These are phyloP conservation scores for Colletotrichum limetticola DNA, from an alignment of 2,329 filamentous ascomycete genomes.

Conservation along the genomic window DNA sequence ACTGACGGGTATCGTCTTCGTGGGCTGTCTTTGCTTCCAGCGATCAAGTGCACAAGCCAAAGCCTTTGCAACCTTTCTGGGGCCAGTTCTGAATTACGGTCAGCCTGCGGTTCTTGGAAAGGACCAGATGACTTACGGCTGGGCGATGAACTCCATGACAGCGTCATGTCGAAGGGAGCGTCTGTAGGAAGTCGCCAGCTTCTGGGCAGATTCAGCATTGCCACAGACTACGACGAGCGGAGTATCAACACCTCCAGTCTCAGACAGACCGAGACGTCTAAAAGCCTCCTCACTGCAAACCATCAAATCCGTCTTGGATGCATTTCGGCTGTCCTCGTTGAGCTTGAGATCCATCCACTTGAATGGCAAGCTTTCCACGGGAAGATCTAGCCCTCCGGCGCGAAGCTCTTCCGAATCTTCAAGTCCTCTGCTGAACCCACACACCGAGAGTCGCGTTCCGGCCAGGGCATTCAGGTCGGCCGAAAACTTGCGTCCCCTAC, in stretches of 20 bases:
- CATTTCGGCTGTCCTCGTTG: background rate
- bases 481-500: constrained; percentile 13
- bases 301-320: constrained; percentile 37
- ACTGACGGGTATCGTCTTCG: background rate
- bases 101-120: background rate
- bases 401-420: constrained; percentile 40
- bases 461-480: constrained; percentile 24
- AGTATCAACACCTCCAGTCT: constrained; percentile 34
- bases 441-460: background rate
- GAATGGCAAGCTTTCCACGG: constrained; percentile 31
- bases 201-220: constrained; percentile 35
- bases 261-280: constrained; percentile 21
- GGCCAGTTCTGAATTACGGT: constrained; percentile 21
- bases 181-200: constrained; percentile 27
- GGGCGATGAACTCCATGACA: constrained; percentile 38
- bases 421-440: constrained; percentile 34
- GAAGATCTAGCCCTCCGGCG: constrained; percentile 38
- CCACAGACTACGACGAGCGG: constrained; percentile 36
- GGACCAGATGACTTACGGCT: constrained; percentile 35
- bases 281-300: constrained; percentile 43
- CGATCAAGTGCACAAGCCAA: constrained; percentile 30
- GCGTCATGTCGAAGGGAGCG: constrained; percentile 8
- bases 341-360: constrained; percentile 49
- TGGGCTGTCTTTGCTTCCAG: constrained; percentile 27
- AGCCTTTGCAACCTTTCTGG: constrained; percentile 37